Conservation (phyloP, 768 basidiomycete species). For the Melanogaster broomeanus region DNA sequence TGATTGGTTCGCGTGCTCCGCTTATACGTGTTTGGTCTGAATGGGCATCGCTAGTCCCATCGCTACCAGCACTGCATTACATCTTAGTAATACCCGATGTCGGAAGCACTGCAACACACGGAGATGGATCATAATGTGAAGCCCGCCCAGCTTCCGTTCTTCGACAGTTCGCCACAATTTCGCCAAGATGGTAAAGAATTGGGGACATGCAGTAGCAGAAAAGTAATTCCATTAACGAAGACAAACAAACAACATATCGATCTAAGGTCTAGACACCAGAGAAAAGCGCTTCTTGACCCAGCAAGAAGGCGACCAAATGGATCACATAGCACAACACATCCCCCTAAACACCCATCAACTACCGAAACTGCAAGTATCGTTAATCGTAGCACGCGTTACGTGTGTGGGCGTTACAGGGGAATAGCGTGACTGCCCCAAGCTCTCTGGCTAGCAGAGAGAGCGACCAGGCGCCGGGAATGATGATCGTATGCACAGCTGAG, state of each 20-base stretch:
- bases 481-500: background rate
- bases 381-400: constrained; percentile 22
- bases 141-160: background rate
- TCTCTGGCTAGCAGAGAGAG: constrained; percentile 28
- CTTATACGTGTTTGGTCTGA: too few species aligned
- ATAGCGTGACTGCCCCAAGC: constrained; percentile 21
- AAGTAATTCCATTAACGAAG: constrained; percentile 10
- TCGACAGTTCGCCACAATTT: background rate
- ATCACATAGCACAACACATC: constrained; percentile 11
- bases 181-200: background rate
- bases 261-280: constrained; percentile 15
- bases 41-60: too few species aligned
- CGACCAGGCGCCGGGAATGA: constrained; percentile 15
- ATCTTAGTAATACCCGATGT: too few species aligned
- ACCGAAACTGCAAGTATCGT: constrained; percentile 16
- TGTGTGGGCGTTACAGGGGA: constrained; percentile 16
- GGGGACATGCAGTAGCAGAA: background rate
- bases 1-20: background rate
- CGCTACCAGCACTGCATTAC: too few species aligned
- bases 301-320: constrained; percentile 33
- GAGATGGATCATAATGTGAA: constrained; percentile 3
- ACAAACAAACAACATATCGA: constrained; percentile 4
- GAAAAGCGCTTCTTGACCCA: constrained; percentile 36
- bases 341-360: constrained; percentile 29
- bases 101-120: background rate